Base-by-base conservation (phyloP, 2,329 filamentous ascomycete species). In the Neopestalotiopsis rosae region DNA sequence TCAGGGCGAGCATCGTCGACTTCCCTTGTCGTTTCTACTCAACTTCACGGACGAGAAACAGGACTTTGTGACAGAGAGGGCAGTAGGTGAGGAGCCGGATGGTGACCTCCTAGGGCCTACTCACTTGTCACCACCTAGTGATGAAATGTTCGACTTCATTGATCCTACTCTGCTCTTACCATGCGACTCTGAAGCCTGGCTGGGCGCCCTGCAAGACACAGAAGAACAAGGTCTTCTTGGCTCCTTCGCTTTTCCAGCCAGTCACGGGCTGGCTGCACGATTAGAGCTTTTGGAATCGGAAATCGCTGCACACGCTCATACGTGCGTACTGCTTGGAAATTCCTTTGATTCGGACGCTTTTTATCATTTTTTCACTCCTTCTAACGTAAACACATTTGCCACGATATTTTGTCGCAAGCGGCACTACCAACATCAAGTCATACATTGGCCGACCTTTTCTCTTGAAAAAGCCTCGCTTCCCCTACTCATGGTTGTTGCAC, bases 381-480 rank as follows among this genome's bases (percentile, higher is more conserved):
- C 59, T 1, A 69, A 68, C 9, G 62, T 70, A 3, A 66, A 65
- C 17, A 38, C 5, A 14, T 68, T 70, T 62, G 63, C 64, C 14
- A 64, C 10, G 58, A 42, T 58, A 9, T 70, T 70, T 30, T 70
- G 63, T 61, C 63, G 67, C 57, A 69, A 68, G 63, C 62, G 67
- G 4, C 69, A 70, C 20, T 70, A 68, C 34, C 69, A 38, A 56
- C 68, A 62, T 20, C 57, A 67, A 28, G 17, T 70, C 49, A 61
- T 70, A 3, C 69, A 70, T 17, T 69, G 67, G 69, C 67, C 69
- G 3, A 70, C 67, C 2, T 70, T 70, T 42, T 28, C 30, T 45
- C 69, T 67, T 12, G 62, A 69, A 13, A 38, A 70, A 38, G 63
- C 67, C 2, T 57, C 63, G 24, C 64, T 70, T 10, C 64, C 69